These are phyloP conservation scores for Colletotrichum tanaceti DNA, from an alignment of 2,329 filamentous ascomycete genomes.

Conservation along the genomic window DNA sequence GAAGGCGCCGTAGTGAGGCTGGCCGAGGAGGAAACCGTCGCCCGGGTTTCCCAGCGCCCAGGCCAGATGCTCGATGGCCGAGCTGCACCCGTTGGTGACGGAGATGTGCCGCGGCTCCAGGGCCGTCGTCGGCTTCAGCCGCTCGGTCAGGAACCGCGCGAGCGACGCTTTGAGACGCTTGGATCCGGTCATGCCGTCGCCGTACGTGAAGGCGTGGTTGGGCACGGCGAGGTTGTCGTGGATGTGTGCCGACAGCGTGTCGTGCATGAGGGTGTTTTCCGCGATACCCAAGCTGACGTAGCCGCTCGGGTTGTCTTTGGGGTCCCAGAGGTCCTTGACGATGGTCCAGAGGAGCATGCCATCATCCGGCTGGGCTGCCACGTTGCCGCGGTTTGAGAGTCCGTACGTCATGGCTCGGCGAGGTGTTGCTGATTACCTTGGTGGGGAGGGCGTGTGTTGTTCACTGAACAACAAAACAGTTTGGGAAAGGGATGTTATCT, in stretches of 20 bases:
- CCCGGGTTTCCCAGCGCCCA: constrained; percentile 56
- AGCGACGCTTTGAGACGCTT: constrained; percentile 49
- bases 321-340: constrained; percentile 57
- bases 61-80: constrained; percentile 54
- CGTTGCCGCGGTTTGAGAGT: constrained; percentile 47
- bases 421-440: no score
- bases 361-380: constrained; percentile 46
- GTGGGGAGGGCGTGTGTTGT: no score
- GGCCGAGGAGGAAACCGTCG: constrained; percentile 55
- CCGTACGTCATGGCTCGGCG: constrained; percentile 11
- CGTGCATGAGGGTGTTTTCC: constrained; percentile 65
- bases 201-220: constrained; percentile 55
- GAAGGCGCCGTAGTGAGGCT: constrained; percentile 63
- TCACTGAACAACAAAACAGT: not conserved
- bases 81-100: constrained; percentile 55
- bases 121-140: constrained; percentile 46
- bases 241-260: constrained; percentile 55
- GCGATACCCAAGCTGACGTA: constrained; percentile 64
- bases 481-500: not conserved
- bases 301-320: constrained; percentile 54
- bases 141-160: constrained; percentile 51
- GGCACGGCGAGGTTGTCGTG: constrained; percentile 47
- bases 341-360: constrained; percentile 55
- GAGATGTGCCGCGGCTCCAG: constrained; percentile 51
- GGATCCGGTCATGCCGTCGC: constrained; percentile 54